Base-by-base conservation (phyloP, 2,329 filamentous ascomycete genomes). In the Pseudopyricularia javanii region DNA sequence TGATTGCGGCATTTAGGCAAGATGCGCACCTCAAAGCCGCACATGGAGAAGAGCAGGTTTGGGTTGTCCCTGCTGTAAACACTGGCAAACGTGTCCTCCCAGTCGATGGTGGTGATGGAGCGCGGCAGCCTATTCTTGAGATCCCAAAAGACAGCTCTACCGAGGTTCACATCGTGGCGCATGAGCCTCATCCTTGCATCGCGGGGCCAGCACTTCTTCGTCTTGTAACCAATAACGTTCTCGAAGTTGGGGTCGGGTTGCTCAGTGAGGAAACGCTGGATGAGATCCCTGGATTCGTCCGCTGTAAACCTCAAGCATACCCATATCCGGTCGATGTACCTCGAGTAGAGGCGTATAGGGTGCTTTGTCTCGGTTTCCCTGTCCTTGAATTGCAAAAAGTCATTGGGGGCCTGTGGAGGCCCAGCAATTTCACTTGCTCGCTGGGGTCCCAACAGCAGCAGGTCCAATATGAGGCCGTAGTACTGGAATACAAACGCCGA, bases 401-500 rank as follows among this genome's bases (percentile, higher is more conserved):
- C 94, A 63, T 98, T 98, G 12, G 93, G 93, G 59, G 83, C 89
- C 61, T 93, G 86, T 2, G 93, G 90, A 7, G 93, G 90, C 1
- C 93, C 93, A 51, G 94, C 93, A 64, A 98, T 94, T 66, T 98
- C 94, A 61, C 89, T 96, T n/a, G 93, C 93, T 63, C 93, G 86
- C 70, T 97, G 91, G 56, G 96, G 78, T 47, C 93, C 93, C 28
- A 98, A 82, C 22, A 98, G 77, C 35, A 98, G 75, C 47, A 98
- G 77, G 70, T 98, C 93, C 52, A 98, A 83, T 55, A 98, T 91
- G 56, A 98, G 75, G 48, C 94, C 93, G 61, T 98, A 98, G 75
- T 91, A 98, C 66, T 98, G 93, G 78, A 98, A 98, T 22, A 98
- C 93, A 57, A 98, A 98, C 0, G 89, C 93, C 2, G 93, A 96